Percentiles rank a stretch among this genome's conserved stretches.
Conservation (phyloP, 345 rosid species). For the Eutrema japonicum region DNA sequence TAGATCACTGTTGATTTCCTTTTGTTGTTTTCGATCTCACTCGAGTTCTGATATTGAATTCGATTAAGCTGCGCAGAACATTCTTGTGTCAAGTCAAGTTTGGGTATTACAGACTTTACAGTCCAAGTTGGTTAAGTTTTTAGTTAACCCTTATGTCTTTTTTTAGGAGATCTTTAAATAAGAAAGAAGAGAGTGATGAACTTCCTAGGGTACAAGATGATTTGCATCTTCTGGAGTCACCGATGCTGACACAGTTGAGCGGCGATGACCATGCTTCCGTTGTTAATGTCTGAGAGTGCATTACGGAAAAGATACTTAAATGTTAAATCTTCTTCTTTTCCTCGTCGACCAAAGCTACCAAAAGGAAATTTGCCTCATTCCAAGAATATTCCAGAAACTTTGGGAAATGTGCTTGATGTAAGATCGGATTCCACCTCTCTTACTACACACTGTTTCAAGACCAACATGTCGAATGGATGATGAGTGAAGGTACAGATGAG, state of each 20-base stretch:
- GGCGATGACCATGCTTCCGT: conserved; percentile 67
- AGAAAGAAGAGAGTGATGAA: conserved; percentile 41
- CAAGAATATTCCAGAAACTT: conserved; percentile 65
- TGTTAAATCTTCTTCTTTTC: conserved; percentile 47
- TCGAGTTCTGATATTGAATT: background rate
- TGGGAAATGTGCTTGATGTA: conserved; percentile 56
- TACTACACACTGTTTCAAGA: no score
- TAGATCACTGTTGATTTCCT: no score
- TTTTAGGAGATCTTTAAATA: conserved; percentile 44
- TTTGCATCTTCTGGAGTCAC: conserved; percentile 67
- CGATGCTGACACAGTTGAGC: conserved; percentile 36
- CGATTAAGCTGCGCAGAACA: conserved; percentile 18
- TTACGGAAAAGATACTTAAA: conserved; percentile 69
- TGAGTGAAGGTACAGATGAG: no score
- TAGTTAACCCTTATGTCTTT: conserved; percentile 5
- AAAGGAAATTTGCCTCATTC: conserved; percentile 58
- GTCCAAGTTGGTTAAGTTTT: background rate
- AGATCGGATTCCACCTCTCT: no score
- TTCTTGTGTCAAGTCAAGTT: background rate
- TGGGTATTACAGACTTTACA: background rate
- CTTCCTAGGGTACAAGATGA: conserved; percentile 77
- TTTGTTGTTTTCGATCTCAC: conserved; percentile 7
- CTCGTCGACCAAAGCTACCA: conserved; percentile 60
- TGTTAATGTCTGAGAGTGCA: conserved; percentile 65
- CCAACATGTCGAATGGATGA: no score